Conservation (phyloP, 2,329 filamentous ascomycete genomes). For the Paracoccidioides brasiliensis region DNA sequence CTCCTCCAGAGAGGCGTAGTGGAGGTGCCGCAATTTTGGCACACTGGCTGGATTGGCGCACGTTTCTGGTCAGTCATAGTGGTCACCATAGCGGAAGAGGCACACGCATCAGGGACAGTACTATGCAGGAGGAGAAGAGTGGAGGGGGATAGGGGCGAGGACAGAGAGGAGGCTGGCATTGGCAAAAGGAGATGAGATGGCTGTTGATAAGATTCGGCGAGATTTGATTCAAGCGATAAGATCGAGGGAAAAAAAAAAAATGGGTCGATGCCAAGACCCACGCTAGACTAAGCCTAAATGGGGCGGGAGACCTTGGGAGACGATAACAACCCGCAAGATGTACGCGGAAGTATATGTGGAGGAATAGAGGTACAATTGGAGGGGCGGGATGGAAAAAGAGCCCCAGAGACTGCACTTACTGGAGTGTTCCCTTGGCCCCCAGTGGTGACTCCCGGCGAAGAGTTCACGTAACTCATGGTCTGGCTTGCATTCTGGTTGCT, state of each 20-base stretch:
- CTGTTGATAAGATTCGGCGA: constrained; percentile 31
- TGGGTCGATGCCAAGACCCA: constrained; percentile 23
- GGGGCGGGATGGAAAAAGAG: neutral
- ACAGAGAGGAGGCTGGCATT: constrained; percentile 19
- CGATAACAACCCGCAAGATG: neutral
- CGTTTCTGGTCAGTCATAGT: constrained; percentile 38
- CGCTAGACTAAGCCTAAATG: constrained; percentile 14
- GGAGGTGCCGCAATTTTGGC: constrained; percentile 90
- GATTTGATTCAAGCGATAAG: constrained; percentile 36
- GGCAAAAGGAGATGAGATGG: neutral
- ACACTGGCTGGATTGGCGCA: constrained; percentile 72
- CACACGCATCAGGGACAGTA: constrained; percentile 9
- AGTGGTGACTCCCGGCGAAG: constrained; percentile 51
- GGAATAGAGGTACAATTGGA: constrained; percentile 1
- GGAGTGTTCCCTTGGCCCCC: constrained; percentile 45
- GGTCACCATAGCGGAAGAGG: constrained; percentile 28
- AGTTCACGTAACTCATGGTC: constrained; percentile 49
- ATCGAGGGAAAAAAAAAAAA: constrained; percentile 20
- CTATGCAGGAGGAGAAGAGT: constrained; percentile 11
- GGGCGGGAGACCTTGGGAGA: constrained; percentile 13
- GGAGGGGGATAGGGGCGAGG: constrained; percentile 16
- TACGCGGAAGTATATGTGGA: too few species aligned
- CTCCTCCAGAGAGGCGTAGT: constrained; percentile 95
- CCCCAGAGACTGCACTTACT: constrained; percentile 21
- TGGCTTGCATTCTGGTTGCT: constrained; percentile 33